A percentile compares a stretch with the other conserved stretches of the same genome.
Conservation (phyloP, 768 basidiomycete species). For the Trametes coccinea region DNA sequence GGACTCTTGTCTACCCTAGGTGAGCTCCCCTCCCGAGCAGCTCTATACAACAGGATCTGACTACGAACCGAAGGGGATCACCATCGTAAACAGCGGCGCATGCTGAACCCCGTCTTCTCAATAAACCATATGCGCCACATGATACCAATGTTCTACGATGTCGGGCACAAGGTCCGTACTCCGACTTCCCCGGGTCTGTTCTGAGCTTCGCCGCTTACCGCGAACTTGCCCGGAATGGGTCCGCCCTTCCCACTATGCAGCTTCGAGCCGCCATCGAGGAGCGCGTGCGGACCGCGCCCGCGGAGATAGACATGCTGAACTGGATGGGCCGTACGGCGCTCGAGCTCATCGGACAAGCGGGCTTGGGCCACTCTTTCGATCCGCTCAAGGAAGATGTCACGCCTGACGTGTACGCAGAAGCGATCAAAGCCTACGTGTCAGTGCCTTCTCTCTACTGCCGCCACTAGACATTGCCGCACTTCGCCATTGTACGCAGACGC, state of each 20-base stretch:
- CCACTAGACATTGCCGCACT: not conserved
- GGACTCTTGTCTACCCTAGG: slow-evolving; percentile 23
- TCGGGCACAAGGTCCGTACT: slow-evolving; percentile 24
- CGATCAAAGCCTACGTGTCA: slow-evolving; percentile 29
- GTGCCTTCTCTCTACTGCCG: slow-evolving; percentile 6
- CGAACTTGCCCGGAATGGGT: not conserved
- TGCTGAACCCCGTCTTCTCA: slow-evolving; percentile 32
- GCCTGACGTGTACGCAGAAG: slow-evolving; percentile 27
- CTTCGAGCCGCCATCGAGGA: slow-evolving; percentile 21
- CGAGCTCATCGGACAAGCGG: slow-evolving; percentile 30
- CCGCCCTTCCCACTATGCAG: slow-evolving; percentile 7
- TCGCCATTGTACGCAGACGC: slow-evolving; percentile 2
- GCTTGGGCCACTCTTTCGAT: slow-evolving; percentile 31
- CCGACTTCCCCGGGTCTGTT: slow-evolving; percentile 3
- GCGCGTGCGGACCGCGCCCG: slow-evolving; percentile 13
- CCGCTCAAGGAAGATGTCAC: slow-evolving; percentile 22
- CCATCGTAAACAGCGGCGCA: slow-evolving; percentile 30
- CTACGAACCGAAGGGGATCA: slow-evolving; percentile 19
- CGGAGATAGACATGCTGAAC: slow-evolving; percentile 28
- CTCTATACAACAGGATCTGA: not conserved
- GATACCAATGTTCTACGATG: slow-evolving; percentile 29
- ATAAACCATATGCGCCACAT: slow-evolving; percentile 29
- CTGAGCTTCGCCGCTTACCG: slow-evolving; percentile 8
- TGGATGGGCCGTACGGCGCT: slow-evolving; percentile 31
- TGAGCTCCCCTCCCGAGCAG: not conserved